Evolutionary conservation across 2,329 filamentous ascomycete species (phyloP).

Genomic region (Penicillium verrucosum): DNA sequence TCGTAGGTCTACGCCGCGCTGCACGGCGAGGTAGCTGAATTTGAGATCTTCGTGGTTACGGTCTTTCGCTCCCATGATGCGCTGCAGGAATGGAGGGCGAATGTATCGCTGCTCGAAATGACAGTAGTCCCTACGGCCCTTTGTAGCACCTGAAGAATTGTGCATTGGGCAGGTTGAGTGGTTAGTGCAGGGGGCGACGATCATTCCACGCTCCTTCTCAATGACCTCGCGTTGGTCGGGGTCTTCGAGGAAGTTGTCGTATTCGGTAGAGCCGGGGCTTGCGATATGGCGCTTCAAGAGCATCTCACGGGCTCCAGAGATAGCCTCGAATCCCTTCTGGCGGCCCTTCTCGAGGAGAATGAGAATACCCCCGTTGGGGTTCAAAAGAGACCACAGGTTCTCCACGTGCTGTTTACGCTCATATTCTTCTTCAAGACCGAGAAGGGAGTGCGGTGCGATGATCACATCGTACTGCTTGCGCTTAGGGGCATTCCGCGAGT

Average conservation of each 20-base stretch:
- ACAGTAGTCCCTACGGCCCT: slow-evolving; percentile 83
- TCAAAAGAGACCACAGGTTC: slow-evolving; percentile 85
- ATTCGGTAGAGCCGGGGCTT: slow-evolving; percentile 53
- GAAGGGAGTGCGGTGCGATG: slow-evolving; percentile 79
- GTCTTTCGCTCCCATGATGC: slow-evolving; percentile 62
- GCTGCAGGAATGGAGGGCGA: slow-evolving; percentile 76
- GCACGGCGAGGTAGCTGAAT: slow-evolving; percentile 85
- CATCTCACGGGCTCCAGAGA: slow-evolving; percentile 77
- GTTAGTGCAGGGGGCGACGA: slow-evolving; percentile 73
- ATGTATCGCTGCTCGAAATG: slow-evolving; percentile 87
- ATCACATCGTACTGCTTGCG: slow-evolving; percentile 86
- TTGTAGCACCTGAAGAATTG: slow-evolving; percentile 62
- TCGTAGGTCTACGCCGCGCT: slow-evolving; percentile 66
- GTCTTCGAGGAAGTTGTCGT: slow-evolving; percentile 39
- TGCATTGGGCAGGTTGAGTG: slow-evolving; percentile 91
- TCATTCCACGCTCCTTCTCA: slow-evolving; percentile 59
- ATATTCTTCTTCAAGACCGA: slow-evolving; percentile 71
- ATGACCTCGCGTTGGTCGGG: slow-evolving; percentile 26
- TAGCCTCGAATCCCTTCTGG: slow-evolving; percentile 84
- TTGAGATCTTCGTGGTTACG: slow-evolving; percentile 86
- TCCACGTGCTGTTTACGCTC: slow-evolving; percentile 75
- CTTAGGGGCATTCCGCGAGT: slow-evolving; percentile 50
- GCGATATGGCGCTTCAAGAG: slow-evolving; percentile 71
- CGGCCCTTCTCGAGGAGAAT: slow-evolving; percentile 88
- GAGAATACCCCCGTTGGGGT: slow-evolving; percentile 78